Base-by-base conservation (phyloP, 129 eudicot species). In the Cynara cardunculus region DNA sequence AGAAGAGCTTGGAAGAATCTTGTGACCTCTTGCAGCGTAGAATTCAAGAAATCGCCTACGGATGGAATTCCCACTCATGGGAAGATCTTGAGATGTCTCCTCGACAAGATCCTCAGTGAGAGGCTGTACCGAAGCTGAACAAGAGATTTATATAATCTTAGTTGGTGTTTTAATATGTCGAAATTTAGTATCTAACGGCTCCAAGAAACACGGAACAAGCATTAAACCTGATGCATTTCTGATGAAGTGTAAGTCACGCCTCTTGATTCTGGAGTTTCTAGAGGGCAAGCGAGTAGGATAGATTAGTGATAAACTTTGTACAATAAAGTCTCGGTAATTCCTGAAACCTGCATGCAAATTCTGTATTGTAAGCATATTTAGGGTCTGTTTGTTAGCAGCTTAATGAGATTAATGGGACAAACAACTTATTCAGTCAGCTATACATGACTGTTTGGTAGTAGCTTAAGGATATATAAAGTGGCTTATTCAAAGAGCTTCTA, bases 1-100 rank as follows among this genome's bases (percentile, higher is more conserved):
- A 72, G 99, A 89, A 59, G 97, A 84, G 80, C 97, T 92, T 35
- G 97, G 97, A 88, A 95, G 97, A 78, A 92, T 44, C 85, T 81
- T 88, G 84, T 95, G 99, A 64, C 97, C 99, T 75, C 85, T 90
- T 70, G 90, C 76, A 78, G 96, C 97, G 84, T 92, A 95, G 64
- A 92, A 95, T 11, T 95, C 90, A 84, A 95, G 96, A 82, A 95
- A 95, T 2, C 91, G 81, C 56, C 84, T 85, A 16, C 99, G 93
- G 35, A 95, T 95, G 16, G 99, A 85, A 72, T 92, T 84, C 49
- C 99, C 99, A 82, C 90, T 90, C 0, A 78, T 81, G 30, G 89
- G 81, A 56, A 62, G 32, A 74, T 92, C 87, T 77, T 39, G 34
- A 16, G 44, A 30, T 80, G 84, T 80, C 14, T 86, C 91, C 56